Percentiles rank a stretch among this genome's conserved stretches.
Evolutionary conservation across 352 stramenopile genomes (phyloP).

Genomic region (Lagenidium sp.): DNA sequence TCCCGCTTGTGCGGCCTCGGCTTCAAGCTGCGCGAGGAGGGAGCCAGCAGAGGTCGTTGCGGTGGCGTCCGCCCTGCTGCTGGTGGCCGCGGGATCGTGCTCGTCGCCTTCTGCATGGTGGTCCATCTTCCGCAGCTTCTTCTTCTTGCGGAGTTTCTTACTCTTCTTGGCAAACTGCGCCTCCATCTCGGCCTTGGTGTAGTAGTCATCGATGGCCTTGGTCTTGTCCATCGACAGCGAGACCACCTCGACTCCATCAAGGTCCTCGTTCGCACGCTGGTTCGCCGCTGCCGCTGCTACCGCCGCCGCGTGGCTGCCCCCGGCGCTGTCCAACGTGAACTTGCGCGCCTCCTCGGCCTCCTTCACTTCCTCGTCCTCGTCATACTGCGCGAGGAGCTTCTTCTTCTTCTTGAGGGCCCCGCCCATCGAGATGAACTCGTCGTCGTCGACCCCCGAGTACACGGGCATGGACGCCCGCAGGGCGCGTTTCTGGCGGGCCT

Average conservation of each 20-base stretch:
- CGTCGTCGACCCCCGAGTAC: conserved; percentile 95
- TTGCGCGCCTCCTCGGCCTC: conserved; percentile 27
- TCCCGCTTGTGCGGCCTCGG: conserved; percentile 28
- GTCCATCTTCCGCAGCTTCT: conserved; percentile 37
- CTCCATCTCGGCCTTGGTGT: conserved; percentile 76
- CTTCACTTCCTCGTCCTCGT: conserved; percentile 67
- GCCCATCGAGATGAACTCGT: conserved; percentile 91
- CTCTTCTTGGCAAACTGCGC: conserved; percentile 75
- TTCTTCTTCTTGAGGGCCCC: conserved; percentile 23
- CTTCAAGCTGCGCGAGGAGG: conserved; percentile 40
- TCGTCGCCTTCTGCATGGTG: conserved; percentile 29
- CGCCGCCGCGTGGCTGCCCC: not conserved
- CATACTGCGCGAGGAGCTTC: conserved; percentile 82
- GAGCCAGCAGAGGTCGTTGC: too few relatives aligned
- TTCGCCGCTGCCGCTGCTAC: not conserved
- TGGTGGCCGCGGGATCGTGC: conserved; percentile 9
- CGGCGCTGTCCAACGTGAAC: conserved; percentile 41
- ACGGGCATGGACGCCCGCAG: conserved; percentile 54
- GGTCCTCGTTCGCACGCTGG: conserved; percentile 16
- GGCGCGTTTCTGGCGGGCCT: conserved; percentile 28
- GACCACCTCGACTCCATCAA: conserved; percentile 36
- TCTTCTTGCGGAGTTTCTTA: conserved; percentile 71
- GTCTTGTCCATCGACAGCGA: conserved; percentile 47
- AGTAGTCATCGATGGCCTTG: conserved; percentile 65
- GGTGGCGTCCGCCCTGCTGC: too few relatives aligned